phyloP scores from a whole-genome alignment of 2,329 filamentous ascomycete species.

The Fusarium fujikuroi region DNA sequence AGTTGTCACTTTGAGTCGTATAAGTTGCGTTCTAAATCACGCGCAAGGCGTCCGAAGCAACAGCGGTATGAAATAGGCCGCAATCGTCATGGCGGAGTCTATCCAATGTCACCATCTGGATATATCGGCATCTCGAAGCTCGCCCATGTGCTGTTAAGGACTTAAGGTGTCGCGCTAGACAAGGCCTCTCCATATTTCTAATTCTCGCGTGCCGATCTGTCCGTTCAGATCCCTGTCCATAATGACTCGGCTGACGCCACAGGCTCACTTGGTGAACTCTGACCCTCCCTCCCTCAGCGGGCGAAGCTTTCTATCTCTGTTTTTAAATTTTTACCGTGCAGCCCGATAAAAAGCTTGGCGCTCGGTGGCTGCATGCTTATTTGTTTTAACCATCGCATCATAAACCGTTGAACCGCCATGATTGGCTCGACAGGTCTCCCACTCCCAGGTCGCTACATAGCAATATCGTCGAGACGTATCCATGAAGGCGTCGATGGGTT shows the following conservation, averaged over 20 bases:
- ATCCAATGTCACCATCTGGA: constrained; percentile 33
- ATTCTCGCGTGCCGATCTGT: constrained; percentile 45
- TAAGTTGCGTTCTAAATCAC: neutral
- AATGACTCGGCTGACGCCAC: constrained; percentile 37
- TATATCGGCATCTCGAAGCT: constrained; percentile 43
- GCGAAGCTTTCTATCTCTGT: constrained; percentile 43
- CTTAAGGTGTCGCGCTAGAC: constrained; percentile 34
- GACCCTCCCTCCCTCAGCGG: constrained; percentile 14
- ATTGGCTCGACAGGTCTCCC: constrained; percentile 10
- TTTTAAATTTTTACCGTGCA: constrained; percentile 42
- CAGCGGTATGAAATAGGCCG: constrained; percentile 7
- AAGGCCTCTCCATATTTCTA: constrained; percentile 42
- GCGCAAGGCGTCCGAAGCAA: neutral
- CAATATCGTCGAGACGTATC: neutral
- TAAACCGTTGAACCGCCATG: constrained; percentile 15
- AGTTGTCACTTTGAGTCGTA: neutral
- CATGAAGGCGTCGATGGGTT: neutral
- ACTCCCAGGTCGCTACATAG: neutral
- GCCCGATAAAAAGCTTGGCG: constrained; percentile 44
- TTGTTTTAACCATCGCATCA: constrained; percentile 19
- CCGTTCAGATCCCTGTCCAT: constrained; percentile 36
- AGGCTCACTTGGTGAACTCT: constrained; percentile 16
- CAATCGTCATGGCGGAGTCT: constrained; percentile 35
- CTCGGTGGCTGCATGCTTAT: constrained; percentile 46
- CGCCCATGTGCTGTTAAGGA: constrained; percentile 21